These are phyloP conservation scores for Leptosphaerulina australis DNA, from an alignment of 2,329 filamentous ascomycete genomes.

Conservation along the genomic window DNA sequence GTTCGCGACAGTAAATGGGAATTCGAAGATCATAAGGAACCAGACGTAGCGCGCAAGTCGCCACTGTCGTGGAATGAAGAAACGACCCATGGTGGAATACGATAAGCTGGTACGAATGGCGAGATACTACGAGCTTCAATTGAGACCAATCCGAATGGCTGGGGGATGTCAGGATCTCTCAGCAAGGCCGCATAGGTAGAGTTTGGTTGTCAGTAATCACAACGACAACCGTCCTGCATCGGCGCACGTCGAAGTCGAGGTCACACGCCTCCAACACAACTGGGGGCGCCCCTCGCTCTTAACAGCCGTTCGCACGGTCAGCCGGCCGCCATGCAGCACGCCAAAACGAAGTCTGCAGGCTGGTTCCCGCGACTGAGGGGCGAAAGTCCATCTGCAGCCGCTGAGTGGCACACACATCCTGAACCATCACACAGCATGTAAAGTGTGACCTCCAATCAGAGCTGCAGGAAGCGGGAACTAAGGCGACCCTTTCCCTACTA, in stretches of 20 bases:
- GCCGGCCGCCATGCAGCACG: slow-evolving; percentile 21
- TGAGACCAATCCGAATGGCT: slow-evolving; percentile 17
- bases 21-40: slow-evolving; percentile 68
- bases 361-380: slow-evolving; percentile 25
- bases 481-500: slow-evolving; percentile 10
- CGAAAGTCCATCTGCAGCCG: slow-evolving; percentile 35
- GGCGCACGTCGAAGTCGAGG: slow-evolving; percentile 22
- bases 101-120: background rate
- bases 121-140: slow-evolving; percentile 3
- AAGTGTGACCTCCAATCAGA: slow-evolving; percentile 34
- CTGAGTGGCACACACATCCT: slow-evolving; percentile 41
- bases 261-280: slow-evolving; percentile 5
- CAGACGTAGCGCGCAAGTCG: slow-evolving; percentile 59
- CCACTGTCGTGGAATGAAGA: slow-evolving; percentile 64
- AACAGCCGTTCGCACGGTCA: slow-evolving; percentile 28
- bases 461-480: slow-evolving; percentile 12
- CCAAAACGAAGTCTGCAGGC: slow-evolving; percentile 18
- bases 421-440: slow-evolving; percentile 39
- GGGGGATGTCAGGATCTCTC: slow-evolving; percentile 15
- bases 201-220: slow-evolving; percentile 10
- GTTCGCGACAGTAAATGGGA: slow-evolving; percentile 67
- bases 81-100: slow-evolving; percentile 29
- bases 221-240: slow-evolving; percentile 14
- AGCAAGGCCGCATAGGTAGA: slow-evolving; percentile 13
- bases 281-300: slow-evolving; percentile 33